phyloP scores from a whole-genome alignment of 225 moss, liverwort and hornwort genomes.

The Marchantia polymorpha region DNA sequence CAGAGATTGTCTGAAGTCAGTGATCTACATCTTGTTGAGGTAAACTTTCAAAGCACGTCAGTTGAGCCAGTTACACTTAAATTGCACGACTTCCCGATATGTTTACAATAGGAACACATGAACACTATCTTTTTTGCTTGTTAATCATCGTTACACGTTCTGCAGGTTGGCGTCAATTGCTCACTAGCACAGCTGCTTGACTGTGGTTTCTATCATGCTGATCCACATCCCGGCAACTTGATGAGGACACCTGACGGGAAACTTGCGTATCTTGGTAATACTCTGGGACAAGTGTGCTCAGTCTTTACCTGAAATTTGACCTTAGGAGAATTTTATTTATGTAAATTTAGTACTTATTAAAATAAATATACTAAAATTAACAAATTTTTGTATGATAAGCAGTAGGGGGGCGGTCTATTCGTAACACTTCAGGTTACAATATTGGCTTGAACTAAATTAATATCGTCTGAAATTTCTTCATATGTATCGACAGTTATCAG shows the following conservation, averaged over 20 bases:
- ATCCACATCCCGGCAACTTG: slow-evolving; percentile 92
- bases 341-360: too few relatives aligned
- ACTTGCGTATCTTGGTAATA: slow-evolving; percentile 84
- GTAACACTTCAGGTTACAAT: too few relatives aligned
- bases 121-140: neutral
- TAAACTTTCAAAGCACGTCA: slow-evolving; percentile 23
- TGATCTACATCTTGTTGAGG: slow-evolving; percentile 90
- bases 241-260: slow-evolving; percentile 94
- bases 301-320: neutral
- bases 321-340: neutral
- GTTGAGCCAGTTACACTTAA: neutral
- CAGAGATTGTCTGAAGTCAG: slow-evolving; percentile 83
- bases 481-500: too few relatives aligned
- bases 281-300: neutral
- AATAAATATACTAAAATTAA: too few relatives aligned
- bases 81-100: neutral
- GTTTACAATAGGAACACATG: too few relatives aligned
- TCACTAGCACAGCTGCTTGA: slow-evolving; percentile 83
- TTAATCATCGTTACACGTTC: neutral
- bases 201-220: slow-evolving; percentile 96
- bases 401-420: too few relatives aligned
- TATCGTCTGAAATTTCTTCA: too few relatives aligned
- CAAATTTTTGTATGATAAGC: too few relatives aligned
- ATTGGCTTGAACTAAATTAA: too few relatives aligned
- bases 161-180: slow-evolving; percentile 89